Evolutionary conservation across 176 grass and related monocot genomes (phyloP), one percentile per base, ranked within the genome.

Genomic region (Alopecurus myosuroides): DNA sequence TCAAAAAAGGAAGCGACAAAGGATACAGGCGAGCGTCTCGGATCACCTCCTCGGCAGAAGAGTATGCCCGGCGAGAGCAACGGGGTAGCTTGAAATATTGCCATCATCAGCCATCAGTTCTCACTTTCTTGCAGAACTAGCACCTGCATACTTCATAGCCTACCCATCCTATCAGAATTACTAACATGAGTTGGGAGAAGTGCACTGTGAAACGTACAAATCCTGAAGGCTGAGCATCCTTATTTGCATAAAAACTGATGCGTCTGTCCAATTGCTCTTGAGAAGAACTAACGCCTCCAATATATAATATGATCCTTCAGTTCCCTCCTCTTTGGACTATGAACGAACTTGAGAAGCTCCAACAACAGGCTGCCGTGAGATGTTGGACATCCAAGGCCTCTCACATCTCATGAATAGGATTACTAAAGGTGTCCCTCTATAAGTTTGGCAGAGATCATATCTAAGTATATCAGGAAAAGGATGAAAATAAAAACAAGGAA

Each of bases 251-350:
- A 42, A 88, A 83, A 87, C 30, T 82, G 51, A 34, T 92, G 74
- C 63, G 77, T 19, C 79, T 89, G 37, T 74, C 82, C 60, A 78
- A 48, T 70, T 76, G 70, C 77, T 78, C 65, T 79, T 79, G 87
- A 50, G 90, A 89, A 83, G 87, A 30, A 64, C 51, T 37, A 70
- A 77, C 71, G 74, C 26, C 80, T 61, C 63, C 46, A 83, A n/a
- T n/a, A 71, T 73, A 85, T 72, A 75, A 80, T 87, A 89, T 48
- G 63, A 29, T 23, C 63, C 86, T 6, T 40, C 81, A 82, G 76
- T 69, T 81, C 77, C 85, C 79, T 92, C 92, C 60, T 84, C 79
- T 90, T 86, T 90, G 67, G 86, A 13, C 79, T 89, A 90, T n/a
- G 86, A 75, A 3, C 45, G 79, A 69, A 78, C 45, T 79, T 85